These are phyloP conservation scores for Kwoniella botswanensis DNA, from an alignment of 768 basidiomycete species.

Conservation along the genomic window DNA sequence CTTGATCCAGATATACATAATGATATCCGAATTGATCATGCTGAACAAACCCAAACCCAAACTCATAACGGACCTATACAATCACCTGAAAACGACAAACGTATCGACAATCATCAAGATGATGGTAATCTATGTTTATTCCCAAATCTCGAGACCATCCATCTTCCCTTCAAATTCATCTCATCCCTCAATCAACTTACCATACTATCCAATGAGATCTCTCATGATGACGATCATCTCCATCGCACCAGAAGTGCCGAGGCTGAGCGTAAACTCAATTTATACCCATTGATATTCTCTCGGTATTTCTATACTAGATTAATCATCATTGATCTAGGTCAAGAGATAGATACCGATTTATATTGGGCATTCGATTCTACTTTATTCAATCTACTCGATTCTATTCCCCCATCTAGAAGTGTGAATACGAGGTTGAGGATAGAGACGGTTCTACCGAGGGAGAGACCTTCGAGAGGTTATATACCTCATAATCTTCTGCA, in stretches of 20 bases:
- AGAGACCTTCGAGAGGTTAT: slow-evolving; percentile 6
- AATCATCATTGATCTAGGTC: background rate
- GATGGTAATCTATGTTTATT: background rate
- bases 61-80: too few species aligned
- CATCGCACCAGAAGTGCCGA: background rate
- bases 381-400: background rate
- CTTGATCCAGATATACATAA: background rate
- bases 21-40: background rate
- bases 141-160: background rate
- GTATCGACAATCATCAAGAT: background rate
- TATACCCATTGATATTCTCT: background rate
- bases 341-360: background rate
- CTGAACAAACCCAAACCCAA: too few species aligned
- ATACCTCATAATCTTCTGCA: slow-evolving; percentile 12
- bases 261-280: background rate
- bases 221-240: too few species aligned
- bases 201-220: background rate
- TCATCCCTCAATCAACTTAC: background rate
- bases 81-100: too few species aligned
- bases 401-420: background rate
- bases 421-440: background rate
- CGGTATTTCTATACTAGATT: background rate
- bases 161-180: slow-evolving; percentile 7
- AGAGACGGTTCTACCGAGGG: background rate
- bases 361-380: slow-evolving; percentile 11